A percentile compares a stretch with the other conserved stretches of the same genome.
Evolutionary conservation across 345 rosid genomes (phyloP).

Genomic region (Corymbia maculata): DNA sequence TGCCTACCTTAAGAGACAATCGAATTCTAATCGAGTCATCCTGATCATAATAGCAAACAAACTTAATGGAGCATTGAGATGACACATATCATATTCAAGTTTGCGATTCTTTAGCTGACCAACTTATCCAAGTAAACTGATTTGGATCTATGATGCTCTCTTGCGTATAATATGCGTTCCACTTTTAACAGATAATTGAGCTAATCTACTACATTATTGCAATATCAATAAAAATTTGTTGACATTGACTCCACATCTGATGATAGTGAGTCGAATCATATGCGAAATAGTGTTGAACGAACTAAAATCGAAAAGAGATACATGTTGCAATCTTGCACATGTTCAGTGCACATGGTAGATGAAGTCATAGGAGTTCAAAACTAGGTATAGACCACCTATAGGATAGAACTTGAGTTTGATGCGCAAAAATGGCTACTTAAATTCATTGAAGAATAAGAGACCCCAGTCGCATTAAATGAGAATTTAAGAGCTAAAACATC

Average conservation of each 20-base stretch:
- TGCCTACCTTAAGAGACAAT: rapidly evolving
- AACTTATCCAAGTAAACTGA: not conserved
- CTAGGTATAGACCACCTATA: not conserved
- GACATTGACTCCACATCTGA: not conserved
- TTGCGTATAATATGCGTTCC: rapidly evolving
- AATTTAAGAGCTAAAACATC: not conserved
- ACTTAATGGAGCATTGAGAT: rapidly evolving
- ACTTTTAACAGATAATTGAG: not conserved
- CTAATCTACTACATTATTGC: rapidly evolving
- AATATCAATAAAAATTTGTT: not conserved
- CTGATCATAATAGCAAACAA: not conserved
- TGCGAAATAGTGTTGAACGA: not conserved
- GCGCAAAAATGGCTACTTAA: not conserved
- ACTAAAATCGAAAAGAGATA: rapidly evolving
- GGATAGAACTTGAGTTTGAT: not conserved
- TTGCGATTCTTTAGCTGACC: rapidly evolving
- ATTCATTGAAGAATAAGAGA: not conserved
- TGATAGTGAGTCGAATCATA: no score
- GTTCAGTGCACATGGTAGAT: rapidly evolving
- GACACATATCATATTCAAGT: rapidly evolving
- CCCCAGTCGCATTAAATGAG: not conserved
- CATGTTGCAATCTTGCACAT: not conserved
- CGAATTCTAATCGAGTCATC: not conserved
- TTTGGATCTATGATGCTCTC: not conserved
- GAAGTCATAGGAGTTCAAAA: not conserved